Conservation (phyloP, 805 yeast species). For the Candida caryicola region DNA sequence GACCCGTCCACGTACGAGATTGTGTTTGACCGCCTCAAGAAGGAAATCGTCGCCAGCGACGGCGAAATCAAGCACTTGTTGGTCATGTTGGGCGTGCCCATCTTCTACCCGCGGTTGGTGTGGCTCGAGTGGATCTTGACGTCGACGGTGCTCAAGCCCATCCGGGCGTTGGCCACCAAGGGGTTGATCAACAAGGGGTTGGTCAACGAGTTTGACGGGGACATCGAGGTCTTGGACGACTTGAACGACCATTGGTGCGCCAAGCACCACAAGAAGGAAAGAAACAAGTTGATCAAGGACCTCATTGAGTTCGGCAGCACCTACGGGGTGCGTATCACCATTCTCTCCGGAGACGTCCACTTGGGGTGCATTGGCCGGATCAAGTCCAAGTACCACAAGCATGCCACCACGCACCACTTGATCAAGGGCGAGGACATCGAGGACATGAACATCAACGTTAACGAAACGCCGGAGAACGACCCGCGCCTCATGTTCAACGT, state of each 20-base stretch:
- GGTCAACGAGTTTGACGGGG: conserved; percentile 90
- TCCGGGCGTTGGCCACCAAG: conserved; percentile 55
- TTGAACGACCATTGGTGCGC: conserved; percentile 97
- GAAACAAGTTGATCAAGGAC: conserved; percentile 63
- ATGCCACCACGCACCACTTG: conserved; percentile 26
- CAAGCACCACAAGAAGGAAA: conserved; percentile 76
- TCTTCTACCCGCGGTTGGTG: conserved; percentile 89
- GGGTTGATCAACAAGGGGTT: conserved; percentile 65
- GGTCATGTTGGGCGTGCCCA: conserved; percentile 90
- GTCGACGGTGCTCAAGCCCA: conserved; percentile 56
- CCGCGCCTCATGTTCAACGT: conserved; percentile 78
- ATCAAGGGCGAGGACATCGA: conserved; percentile 24
- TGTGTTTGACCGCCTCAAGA: conserved; percentile 56
- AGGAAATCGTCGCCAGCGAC: conserved; percentile 51
- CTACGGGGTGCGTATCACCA: conserved; percentile 71
- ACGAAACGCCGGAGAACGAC: conserved; percentile 60
- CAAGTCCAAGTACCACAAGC: conserved; percentile 50
- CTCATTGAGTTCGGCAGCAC: conserved; percentile 65
- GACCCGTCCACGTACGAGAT: conserved; percentile 52
- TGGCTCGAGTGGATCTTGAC: conserved; percentile 80
- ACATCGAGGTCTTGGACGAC: conserved; percentile 87
- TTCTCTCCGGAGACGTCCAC: conserved; percentile 92
- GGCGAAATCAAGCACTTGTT: conserved; percentile 69
- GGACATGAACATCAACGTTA: conserved; percentile 38
- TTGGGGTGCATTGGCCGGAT: conserved; percentile 80